Percentiles rank a stretch among this genome's conserved stretches.
phyloP scores from a whole-genome alignment of 805 yeast genomes.

The Teunomyces barrocoloradensis region DNA sequence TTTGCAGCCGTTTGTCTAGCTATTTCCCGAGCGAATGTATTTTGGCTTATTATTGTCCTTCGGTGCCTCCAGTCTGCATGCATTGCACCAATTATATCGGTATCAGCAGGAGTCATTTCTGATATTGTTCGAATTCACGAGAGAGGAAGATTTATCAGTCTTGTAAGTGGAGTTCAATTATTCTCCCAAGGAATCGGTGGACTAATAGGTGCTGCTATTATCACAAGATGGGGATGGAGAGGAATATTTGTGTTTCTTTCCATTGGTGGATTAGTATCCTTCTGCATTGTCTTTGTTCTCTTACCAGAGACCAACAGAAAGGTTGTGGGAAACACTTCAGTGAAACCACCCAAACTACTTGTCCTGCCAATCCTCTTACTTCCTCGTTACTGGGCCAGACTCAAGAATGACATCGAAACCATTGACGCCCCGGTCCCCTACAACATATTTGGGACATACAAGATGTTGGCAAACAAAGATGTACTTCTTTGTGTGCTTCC shows the following conservation, averaged over 20 bases:
- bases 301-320: conserved; percentile 77
- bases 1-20: conserved; percentile 66
- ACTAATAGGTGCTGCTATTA: conserved; percentile 52
- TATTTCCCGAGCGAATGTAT: conserved; percentile 56
- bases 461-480: conserved; percentile 42
- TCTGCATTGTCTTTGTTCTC: conserved; percentile 15
- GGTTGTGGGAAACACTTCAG: conserved; percentile 74
- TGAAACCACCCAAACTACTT: conserved; percentile 46
- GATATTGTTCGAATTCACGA: conserved; percentile 66
- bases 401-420: conserved; percentile 11
- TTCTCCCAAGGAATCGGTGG: conserved; percentile 81
- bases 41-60: conserved; percentile 59
- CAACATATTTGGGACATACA: conserved; percentile 30
- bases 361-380: conserved; percentile 43
- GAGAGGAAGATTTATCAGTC: conserved; percentile 71
- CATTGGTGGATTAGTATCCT: conserved; percentile 53
- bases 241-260: conserved; percentile 73
- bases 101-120: conserved; percentile 69
- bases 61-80: conserved; percentile 76
- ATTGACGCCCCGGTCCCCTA: conserved; percentile 3
- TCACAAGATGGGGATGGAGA: conserved; percentile 53
- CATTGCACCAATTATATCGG: conserved; percentile 74
- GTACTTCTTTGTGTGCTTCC: conserved; percentile 53
- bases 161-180: conserved; percentile 61
- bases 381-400: conserved; percentile 6